phyloP scores from a whole-genome alignment of 345 rosid genomes.

The Salix caprea region DNA sequence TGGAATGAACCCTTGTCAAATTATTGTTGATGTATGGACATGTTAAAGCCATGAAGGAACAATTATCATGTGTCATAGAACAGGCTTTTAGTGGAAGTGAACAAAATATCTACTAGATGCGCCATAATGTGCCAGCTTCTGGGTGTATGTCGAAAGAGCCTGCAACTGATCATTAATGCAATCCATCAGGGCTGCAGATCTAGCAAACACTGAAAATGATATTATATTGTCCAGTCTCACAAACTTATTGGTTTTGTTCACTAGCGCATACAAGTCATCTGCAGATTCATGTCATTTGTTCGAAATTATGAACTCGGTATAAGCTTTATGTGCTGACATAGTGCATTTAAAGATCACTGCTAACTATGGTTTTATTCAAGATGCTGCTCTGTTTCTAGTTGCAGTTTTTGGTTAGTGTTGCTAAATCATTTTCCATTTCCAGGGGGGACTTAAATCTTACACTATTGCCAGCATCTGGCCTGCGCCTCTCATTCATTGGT shows the following conservation, averaged over 20 bases:
- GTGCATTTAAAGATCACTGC: not conserved
- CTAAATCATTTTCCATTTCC: conserved; percentile 12
- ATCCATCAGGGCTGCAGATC: not conserved
- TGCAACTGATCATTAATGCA: no score
- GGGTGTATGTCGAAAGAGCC: not conserved
- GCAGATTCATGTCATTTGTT: not conserved
- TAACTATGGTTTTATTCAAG: not conserved
- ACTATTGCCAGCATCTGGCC: conserved; percentile 75
- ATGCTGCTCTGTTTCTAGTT: not conserved
- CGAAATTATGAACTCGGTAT: not conserved
- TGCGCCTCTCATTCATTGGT: conserved; percentile 74
- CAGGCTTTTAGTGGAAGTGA: not conserved
- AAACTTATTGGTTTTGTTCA: not conserved
- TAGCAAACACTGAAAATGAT: not conserved
- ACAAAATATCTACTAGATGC: not conserved
- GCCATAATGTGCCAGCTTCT: not conserved
- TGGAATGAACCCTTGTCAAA: not conserved
- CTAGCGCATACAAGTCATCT: not conserved
- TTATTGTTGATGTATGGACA: not conserved
- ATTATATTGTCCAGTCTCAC: not conserved
- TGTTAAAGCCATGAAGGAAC: not conserved
- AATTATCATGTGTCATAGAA: not conserved
- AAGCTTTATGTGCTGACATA: not conserved
- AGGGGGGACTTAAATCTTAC: conserved; percentile 84
- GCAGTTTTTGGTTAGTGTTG: not conserved